phyloP scores from a whole-genome alignment of 352 stramenopile species.

The Lagenidium sp. region DNA sequence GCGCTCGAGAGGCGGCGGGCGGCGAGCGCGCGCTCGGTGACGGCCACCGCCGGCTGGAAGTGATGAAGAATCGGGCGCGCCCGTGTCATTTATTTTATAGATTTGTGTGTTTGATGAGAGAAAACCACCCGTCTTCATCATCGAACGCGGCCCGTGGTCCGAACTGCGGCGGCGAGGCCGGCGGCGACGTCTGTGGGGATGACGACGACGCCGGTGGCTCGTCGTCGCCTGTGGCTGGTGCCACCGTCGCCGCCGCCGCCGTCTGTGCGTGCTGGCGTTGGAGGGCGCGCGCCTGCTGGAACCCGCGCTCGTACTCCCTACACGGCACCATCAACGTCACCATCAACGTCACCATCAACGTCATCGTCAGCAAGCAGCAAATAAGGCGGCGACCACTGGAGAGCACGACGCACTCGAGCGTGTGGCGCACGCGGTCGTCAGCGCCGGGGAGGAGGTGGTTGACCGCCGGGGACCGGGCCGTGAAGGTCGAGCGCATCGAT shows the following conservation, averaged over 20 bases:
- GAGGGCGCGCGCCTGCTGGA: conserved; percentile 4
- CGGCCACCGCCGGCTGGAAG: conserved; percentile 12
- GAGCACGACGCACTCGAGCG: conserved; percentile 24
- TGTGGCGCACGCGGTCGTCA: conserved; percentile 47
- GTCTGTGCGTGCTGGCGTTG: not conserved
- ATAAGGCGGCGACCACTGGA: too few relatives aligned
- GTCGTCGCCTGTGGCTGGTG: not conserved
- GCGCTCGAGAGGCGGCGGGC: conserved; percentile 9
- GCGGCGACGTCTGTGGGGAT: too few relatives aligned
- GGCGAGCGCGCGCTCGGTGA: conserved; percentile 8
- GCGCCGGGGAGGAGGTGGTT: conserved; percentile 54
- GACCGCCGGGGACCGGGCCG: conserved; percentile 45
- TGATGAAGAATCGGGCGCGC: too few relatives aligned
- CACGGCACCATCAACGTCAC: not conserved
- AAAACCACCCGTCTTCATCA: too few relatives aligned
- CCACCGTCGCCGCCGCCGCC: not conserved
- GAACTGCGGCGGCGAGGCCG: too few relatives aligned
- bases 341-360: too few relatives aligned
- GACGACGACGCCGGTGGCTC: too few relatives aligned
- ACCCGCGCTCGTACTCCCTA: conserved; percentile 15
- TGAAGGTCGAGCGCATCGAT: conserved; percentile 53
- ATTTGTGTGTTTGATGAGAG: too few relatives aligned
- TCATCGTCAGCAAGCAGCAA: too few relatives aligned
- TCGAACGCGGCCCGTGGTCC: too few relatives aligned
- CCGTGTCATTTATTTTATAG: too few relatives aligned